Conservation (phyloP, 306 rosid species). For the Albizia julibrissin region DNA sequence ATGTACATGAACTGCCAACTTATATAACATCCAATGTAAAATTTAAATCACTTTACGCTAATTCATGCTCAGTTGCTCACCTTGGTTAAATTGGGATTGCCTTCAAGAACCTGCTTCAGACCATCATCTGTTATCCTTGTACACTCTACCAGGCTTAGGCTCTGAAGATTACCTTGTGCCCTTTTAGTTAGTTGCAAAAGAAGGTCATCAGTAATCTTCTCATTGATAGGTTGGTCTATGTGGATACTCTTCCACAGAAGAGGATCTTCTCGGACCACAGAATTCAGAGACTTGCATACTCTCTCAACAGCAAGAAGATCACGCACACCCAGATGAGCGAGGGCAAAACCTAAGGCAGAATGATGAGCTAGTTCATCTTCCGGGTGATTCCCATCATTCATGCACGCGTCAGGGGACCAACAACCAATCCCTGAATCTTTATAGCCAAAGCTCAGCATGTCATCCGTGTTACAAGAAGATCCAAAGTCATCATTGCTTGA, state of each 20-base stretch:
- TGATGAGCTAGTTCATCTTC: constrained; percentile 46
- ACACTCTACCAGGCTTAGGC: constrained; percentile 86
- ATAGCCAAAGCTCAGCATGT: neutral
- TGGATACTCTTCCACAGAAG: constrained; percentile 75
- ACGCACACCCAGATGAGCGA: constrained; percentile 50
- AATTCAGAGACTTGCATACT: constrained; percentile 65
- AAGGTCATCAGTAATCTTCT: constrained; percentile 80
- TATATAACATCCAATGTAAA: constrained; percentile 12
- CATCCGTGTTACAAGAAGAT: constrained; percentile 17
- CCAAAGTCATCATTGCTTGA: constrained; percentile 30
- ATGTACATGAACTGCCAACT: neutral
- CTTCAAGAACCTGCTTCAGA: constrained; percentile 73
- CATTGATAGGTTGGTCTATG: constrained; percentile 79
- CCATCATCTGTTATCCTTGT: constrained; percentile 84
- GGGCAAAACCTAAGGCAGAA: constrained; percentile 49
- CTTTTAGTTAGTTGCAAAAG: constrained; percentile 63
- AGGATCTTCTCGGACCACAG: constrained; percentile 61
- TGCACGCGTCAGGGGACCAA: constrained; percentile 8
- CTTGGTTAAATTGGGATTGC: constrained; percentile 71
- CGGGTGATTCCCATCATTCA: constrained; percentile 27
- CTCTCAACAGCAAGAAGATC: constrained; percentile 56
- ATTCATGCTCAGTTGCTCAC: constrained; percentile 43
- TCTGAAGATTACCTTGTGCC: constrained; percentile 75
- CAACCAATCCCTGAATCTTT: neutral
- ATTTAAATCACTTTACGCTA: neutral